Percentiles rank a stretch among this genome's conserved stretches.
Conservation (phyloP, 179 eudicot species). For the Gypsophila paniculata region DNA sequence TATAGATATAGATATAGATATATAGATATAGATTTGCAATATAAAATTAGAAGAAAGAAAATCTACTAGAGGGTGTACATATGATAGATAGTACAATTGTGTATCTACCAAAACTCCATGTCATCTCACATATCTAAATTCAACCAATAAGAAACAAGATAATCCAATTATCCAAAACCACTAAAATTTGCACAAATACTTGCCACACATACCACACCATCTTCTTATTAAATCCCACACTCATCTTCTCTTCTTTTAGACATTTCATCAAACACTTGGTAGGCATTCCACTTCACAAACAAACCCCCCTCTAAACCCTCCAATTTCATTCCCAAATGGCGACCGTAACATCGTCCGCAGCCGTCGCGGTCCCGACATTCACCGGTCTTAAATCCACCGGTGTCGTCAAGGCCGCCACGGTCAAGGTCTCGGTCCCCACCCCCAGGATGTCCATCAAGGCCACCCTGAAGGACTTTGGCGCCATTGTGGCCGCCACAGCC, state of each 20-base stretch:
- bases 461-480: slow-evolving; percentile 58
- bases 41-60: no score
- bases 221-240: slow-evolving; percentile 28
- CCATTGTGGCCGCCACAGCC: slow-evolving; percentile 49
- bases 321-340: slow-evolving; percentile 39
- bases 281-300: not conserved
- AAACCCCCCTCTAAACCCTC: not conserved
- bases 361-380: slow-evolving; percentile 66
- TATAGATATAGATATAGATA: no score
- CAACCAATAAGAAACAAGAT: slow-evolving; percentile 27
- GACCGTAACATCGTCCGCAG: slow-evolving; percentile 60
- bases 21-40: no score
- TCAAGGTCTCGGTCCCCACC: slow-evolving; percentile 27
- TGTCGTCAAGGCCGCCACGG: slow-evolving; percentile 29
- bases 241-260: slow-evolving; percentile 3
- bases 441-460: slow-evolving; percentile 54
- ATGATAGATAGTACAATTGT: not conserved
- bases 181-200: slow-evolving; percentile 6
- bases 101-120: slow-evolving; percentile 17
- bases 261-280: slow-evolving; percentile 12
- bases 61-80: no score
- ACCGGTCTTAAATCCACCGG: slow-evolving; percentile 57
- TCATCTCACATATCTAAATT: slow-evolving; percentile 18
- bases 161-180: slow-evolving; percentile 26
- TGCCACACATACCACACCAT: slow-evolving; percentile 23